Base-by-base conservation (phyloP, 1,284 basidiomycete genomes). In the Ustilago nuda region DNA sequence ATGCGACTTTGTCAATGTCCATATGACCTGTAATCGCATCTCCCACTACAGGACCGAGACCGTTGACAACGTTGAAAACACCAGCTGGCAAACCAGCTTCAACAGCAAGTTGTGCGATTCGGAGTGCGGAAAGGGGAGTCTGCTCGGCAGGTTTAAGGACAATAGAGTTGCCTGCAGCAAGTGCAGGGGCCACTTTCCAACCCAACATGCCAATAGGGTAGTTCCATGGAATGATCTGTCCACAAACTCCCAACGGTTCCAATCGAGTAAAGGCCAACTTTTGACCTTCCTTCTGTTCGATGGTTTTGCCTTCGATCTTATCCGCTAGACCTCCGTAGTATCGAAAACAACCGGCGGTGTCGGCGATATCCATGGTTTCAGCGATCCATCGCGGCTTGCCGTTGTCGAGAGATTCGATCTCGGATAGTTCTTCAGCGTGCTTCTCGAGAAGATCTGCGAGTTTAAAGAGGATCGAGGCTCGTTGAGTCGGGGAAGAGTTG, bases 241-340 rank as follows among this genome's bases (percentile, higher is more conserved):
- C 79, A 54, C 74, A 94, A 66, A 97, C 94, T 76, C 95, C 95
- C 77, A 97, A 91, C 8, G 95, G 95, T 87, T 98, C 95, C 85
- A 96, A 93, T 27, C 91, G 88, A 87, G 87, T 92, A 90, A 79
- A 81, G 51, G 78, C 68, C 50, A 82, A 61, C 87, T 94, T 94
- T 61, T 88, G 89, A 82, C 92, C 92, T 82, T 93, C 91, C 33
- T 93, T 89, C 87, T 72, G 70, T 61, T 94, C 93, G 83, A 94
- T 91, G 57, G 90, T 90, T 85, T 94, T 90, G n/a, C 94, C 94
- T 53, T 89, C 88, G 78, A 94, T 89, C 89, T 96, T 97, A 89
- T 97, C 94, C 2, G 80, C 84, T 76, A 85, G 81, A 17, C 86
- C 85, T 23, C 93, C 90, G 86, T 90, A 90, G 83, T 96, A 96